phyloP scores from a whole-genome alignment of 345 rosid species.

The Reutealis trisperma region DNA sequence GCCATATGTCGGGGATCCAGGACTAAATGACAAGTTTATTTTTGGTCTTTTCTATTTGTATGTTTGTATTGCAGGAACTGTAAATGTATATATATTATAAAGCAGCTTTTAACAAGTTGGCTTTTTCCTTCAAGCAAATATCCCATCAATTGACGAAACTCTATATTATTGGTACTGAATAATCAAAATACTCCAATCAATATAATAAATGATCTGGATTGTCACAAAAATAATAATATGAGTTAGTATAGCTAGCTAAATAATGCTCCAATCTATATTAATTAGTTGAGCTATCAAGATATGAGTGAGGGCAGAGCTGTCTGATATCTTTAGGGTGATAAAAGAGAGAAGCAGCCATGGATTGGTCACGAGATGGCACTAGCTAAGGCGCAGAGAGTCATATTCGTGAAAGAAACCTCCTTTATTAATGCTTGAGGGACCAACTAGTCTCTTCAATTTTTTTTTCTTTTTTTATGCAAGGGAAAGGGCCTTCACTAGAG shows the following conservation, averaged over 20 bases:
- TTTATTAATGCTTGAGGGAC: conserved; percentile 44
- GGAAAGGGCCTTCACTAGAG: conserved; percentile 16
- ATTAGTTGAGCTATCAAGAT: conserved; percentile 1
- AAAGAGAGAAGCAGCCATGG: conserved; percentile 26
- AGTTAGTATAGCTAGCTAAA: too few relatives aligned
- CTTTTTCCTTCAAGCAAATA: background rate
- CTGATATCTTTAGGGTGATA: conserved; percentile 1
- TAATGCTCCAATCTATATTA: background rate
- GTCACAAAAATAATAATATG: too few relatives aligned
- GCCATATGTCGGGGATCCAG: conserved; percentile 38
- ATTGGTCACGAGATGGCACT: conserved; percentile 23
- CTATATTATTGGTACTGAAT: background rate
- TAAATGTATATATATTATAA: background rate
- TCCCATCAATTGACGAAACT: background rate
- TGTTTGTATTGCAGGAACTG: conserved; percentile 10
- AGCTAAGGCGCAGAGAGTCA: conserved; percentile 4
- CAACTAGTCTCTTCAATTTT: conserved; percentile 23
- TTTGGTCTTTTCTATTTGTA: conserved; percentile 21
- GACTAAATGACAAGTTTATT: conserved; percentile 41
- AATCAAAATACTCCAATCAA: too few relatives aligned
- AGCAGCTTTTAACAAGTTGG: conserved; percentile 8
- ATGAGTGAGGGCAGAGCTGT: conserved; percentile 8
- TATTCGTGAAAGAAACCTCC: conserved; percentile 6
- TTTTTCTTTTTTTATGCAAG: too few relatives aligned
- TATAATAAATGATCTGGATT: too few relatives aligned